phyloP scores from a whole-genome alignment of 331 rosid species.

The Erythrophleum ivorense region DNA sequence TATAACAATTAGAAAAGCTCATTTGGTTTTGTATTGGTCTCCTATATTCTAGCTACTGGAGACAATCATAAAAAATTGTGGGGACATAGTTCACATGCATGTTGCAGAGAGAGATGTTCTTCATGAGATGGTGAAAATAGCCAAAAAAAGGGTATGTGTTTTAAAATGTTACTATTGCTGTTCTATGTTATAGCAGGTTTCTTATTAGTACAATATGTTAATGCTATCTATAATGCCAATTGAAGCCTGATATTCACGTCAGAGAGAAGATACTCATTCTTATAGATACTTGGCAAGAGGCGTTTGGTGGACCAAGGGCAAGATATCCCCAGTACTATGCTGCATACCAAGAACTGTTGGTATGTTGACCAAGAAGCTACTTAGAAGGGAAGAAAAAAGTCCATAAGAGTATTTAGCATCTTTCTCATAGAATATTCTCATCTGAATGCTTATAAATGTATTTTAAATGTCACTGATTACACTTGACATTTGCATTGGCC shows the following conservation, averaged over 20 bases:
- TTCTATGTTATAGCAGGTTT: conserved; percentile 36
- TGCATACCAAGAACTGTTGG: conserved; percentile 95
- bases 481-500: conserved; percentile 28
- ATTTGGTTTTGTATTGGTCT: conserved; percentile 55
- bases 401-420: conserved; percentile 18
- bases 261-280: conserved; percentile 88
- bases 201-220: conserved; percentile 37
- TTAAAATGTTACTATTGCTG: conserved; percentile 37
- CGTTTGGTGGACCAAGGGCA: conserved; percentile 95
- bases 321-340: conserved; percentile 95
- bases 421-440: conserved; percentile 17
- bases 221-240: conserved; percentile 47
- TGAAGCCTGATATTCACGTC: conserved; percentile 88
- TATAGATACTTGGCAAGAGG: conserved; percentile 99
- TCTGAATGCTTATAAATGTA: conserved; percentile 20
- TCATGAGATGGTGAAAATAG: conserved; percentile 94
- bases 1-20: conserved; percentile 44
- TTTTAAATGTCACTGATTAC: conserved; percentile 29
- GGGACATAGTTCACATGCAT: conserved; percentile 97
- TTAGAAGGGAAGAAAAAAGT: conserved; percentile 16
- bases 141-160: conserved; percentile 78
- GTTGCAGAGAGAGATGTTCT: conserved; percentile 95
- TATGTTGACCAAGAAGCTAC: conserved; percentile 41
- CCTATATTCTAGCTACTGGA: conserved; percentile 83
- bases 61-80: conserved; percentile 92